A percentile compares a stretch with the other conserved stretches of the same genome.
phyloP scores from a whole-genome alignment of 2,329 filamentous ascomycete genomes.

The Arthroderma sp. region DNA sequence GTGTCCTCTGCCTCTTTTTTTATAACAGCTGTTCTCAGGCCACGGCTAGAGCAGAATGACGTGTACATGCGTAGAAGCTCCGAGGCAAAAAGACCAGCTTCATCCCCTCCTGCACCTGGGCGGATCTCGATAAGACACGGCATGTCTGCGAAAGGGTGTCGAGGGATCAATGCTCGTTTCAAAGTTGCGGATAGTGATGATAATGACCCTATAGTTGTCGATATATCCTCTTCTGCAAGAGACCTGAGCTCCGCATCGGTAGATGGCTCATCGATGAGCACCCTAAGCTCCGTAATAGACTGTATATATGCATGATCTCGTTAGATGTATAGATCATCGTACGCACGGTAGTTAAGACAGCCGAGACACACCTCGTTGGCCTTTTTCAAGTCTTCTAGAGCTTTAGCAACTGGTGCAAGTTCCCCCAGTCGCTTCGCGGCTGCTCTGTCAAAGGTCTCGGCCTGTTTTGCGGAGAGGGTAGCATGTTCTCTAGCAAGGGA shows the following conservation, averaged over 20 bases:
- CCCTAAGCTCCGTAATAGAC: conserved; percentile 56
- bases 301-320: conserved; percentile 19
- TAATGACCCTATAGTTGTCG: conserved; percentile 51
- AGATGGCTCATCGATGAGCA: conserved; percentile 57
- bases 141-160: conserved; percentile 78
- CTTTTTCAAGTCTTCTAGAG: conserved; percentile 46
- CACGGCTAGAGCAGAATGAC: conserved; percentile 57
- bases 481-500: conserved; percentile 45
- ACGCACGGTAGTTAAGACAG: not conserved
- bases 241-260: conserved; percentile 49
- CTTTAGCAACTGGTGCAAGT: conserved; percentile 40
- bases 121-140: conserved; percentile 86
- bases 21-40: conserved; percentile 55
- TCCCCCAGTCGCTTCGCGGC: conserved; percentile 48
- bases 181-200: conserved; percentile 53
- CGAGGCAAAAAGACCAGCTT: conserved; percentile 81
- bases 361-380: conserved; percentile 40
- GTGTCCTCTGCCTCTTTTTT: conserved; percentile 70
- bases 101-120: conserved; percentile 80
- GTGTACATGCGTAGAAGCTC: conserved; percentile 86
- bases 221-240: conserved; percentile 57
- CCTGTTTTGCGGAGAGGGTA: conserved; percentile 41
- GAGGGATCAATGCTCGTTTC: conserved; percentile 67
- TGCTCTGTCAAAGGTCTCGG: conserved; percentile 43
- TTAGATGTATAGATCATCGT: conserved; percentile 6